Conservation (phyloP, 2,329 filamentous ascomycete genomes). For the Rutstroemia sp. region DNA sequence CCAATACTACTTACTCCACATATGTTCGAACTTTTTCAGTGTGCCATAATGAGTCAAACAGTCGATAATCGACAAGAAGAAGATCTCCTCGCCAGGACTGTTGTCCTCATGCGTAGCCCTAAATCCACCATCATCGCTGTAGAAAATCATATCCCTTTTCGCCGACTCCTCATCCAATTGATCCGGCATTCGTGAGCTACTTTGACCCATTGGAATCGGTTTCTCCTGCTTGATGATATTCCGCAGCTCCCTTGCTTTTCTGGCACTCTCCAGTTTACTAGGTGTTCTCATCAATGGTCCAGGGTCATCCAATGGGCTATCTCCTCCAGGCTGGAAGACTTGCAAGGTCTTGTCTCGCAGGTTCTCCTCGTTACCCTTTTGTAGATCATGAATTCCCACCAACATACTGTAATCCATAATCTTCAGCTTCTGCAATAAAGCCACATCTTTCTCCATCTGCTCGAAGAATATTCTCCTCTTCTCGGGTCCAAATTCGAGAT, state of each 20-base stretch:
- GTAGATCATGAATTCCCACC: slow-evolving; percentile 86
- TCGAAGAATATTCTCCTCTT: slow-evolving; percentile 86
- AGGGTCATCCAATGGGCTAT: slow-evolving; percentile 48
- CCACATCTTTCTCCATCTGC: slow-evolving; percentile 82
- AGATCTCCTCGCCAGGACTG: slow-evolving; percentile 78
- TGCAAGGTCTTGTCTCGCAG: slow-evolving; percentile 81
- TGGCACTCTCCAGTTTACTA: slow-evolving; percentile 83
- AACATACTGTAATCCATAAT: slow-evolving; percentile 99
- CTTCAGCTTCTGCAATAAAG: slow-evolving; percentile 75
- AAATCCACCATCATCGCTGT: slow-evolving; percentile 89
- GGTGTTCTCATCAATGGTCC: slow-evolving; percentile 69
- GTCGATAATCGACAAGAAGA: slow-evolving; percentile 97
- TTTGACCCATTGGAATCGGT: slow-evolving; percentile 85
- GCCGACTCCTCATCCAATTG: slow-evolving; percentile 70
- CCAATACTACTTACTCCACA: slow-evolving; percentile 54
- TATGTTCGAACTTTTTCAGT: slow-evolving; percentile 90
- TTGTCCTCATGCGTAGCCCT: slow-evolving; percentile 89
- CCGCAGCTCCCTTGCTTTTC: slow-evolving; percentile 83
- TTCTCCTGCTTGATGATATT: slow-evolving; percentile 90
- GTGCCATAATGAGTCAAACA: slow-evolving; percentile 94
- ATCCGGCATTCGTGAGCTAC: slow-evolving; percentile 79
- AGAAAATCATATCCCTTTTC: slow-evolving; percentile 72
- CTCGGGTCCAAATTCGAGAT: slow-evolving; percentile 79
- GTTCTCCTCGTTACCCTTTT: slow-evolving; percentile 90
- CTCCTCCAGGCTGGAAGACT: slow-evolving; percentile 86